phyloP scores from a whole-genome alignment of 176 grass and related monocot species.

The Juncus inflexus region DNA sequence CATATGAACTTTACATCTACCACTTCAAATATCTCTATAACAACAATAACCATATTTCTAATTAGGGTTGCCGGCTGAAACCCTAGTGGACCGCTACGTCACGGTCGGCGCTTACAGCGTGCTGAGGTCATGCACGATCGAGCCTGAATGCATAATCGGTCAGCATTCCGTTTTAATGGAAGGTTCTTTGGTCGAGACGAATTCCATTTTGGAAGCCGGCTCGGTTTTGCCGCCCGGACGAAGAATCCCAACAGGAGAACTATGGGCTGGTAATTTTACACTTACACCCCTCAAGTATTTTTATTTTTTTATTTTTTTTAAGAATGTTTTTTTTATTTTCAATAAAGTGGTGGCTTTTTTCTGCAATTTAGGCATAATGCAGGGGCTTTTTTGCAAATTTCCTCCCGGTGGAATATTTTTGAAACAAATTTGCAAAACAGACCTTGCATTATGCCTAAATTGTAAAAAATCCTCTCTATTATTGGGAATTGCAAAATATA shows the following conservation, averaged over 20 bases:
- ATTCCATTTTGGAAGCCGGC: conserved; percentile 93
- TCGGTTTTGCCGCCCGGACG: conserved; percentile 78
- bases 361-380: too few relatives aligned
- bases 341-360: too few relatives aligned
- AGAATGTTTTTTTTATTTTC: too few relatives aligned
- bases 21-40: not conserved
- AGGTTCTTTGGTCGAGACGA: conserved; percentile 91
- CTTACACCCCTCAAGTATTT: too few relatives aligned
- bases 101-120: conserved; percentile 84
- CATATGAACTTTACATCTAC: too few relatives aligned
- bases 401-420: too few relatives aligned
- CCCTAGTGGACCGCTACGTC: conserved; percentile 78
- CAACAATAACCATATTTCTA: conserved; percentile 2
- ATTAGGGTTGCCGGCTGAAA: conserved; percentile 93
- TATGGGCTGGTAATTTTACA: conserved; percentile 50
- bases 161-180: conserved; percentile 98
- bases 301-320: too few relatives aligned
- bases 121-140: conserved; percentile 91
- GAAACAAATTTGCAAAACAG: too few relatives aligned
- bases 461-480: too few relatives aligned
- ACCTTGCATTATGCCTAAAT: too few relatives aligned
- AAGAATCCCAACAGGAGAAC: conserved; percentile 84
- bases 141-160: conserved; percentile 91
- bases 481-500: too few relatives aligned
- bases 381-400: too few relatives aligned